Evolutionary conservation across 2,329 filamentous ascomycete genomes (phyloP), one percentile per base, ranked within the genome.

Genomic region (Magnaporthiopsis incrustans): DNA sequence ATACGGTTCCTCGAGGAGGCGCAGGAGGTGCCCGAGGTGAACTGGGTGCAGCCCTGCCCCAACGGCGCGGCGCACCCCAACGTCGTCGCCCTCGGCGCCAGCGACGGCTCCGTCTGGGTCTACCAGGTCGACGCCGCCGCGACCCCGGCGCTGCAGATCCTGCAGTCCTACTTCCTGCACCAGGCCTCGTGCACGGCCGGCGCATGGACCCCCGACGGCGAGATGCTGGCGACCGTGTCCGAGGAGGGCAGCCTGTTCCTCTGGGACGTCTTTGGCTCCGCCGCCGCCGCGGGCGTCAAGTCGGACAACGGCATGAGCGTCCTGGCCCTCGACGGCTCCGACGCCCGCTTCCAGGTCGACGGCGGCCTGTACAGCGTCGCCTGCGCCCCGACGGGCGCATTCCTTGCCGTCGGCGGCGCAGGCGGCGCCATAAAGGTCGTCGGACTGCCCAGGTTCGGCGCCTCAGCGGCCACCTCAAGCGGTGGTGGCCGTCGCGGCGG

Each of bases 21-120:
- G 3, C 89, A 92, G 71, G 95, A 99, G 75, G 94, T 97, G 12
- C 90, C 96, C 70, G 94, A 98, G 77, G 89, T 99, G 72, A 96
- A 95, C 79, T 99, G 94, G 93, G 77, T 98, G 44, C 77, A 81
- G 1, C 78, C 92, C 0, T 96, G 91, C 73, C 92, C 93, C 1
- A 81, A 88, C 66, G 76, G 86, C 15, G 50, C 26, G 22, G 78
- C 81, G 7, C 86, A 91, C 73, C 85, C 89, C 66, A 96, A 97
- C 77, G 87, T 91, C 11, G 74, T 99, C 67, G 95, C 95, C 0
- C 79, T 99, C 10, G 95, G 95, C 65, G 92, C 92, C 44, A 90
- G 85, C 50, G 93, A 99, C 73, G 95, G 95, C 64, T 93, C 89
- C 62, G 92, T 97, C 57, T 99, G 95, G 95, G 89, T 99, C 12